A percentile compares a stretch with the other conserved stretches of the same genome.
phyloP scores from a whole-genome alignment of 2,329 filamentous ascomycete genomes.

The Pseudopithomyces chartarum region DNA sequence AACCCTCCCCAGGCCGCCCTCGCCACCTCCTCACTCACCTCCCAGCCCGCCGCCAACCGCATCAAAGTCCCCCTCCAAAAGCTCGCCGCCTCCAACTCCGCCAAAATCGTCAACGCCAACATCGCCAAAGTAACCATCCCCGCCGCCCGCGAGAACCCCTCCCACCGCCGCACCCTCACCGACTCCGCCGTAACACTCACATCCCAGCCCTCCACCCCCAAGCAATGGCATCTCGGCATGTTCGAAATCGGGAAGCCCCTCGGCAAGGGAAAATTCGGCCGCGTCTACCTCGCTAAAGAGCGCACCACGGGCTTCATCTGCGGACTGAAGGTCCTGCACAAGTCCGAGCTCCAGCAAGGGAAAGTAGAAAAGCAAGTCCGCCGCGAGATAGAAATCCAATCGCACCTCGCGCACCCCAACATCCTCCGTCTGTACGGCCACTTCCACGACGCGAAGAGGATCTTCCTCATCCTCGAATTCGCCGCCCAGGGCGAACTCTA shows the following conservation, averaged over 20 bases:
- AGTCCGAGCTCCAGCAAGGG: slow-evolving; percentile 78
- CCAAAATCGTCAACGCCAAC: slow-evolving; percentile 47
- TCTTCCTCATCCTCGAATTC: slow-evolving; percentile 87
- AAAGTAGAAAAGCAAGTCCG: slow-evolving; percentile 86
- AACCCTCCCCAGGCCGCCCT: slow-evolving; percentile 49
- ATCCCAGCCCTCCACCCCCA: slow-evolving; percentile 43
- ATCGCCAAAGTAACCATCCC: slow-evolving; percentile 70
- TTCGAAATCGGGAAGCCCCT: slow-evolving; percentile 89
- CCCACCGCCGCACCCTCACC: slow-evolving; percentile 46
- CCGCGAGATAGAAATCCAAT: slow-evolving; percentile 88
- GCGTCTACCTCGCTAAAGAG: slow-evolving; percentile 84
- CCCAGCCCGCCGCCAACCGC: slow-evolving; percentile 58
- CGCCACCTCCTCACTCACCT: slow-evolving; percentile 53
- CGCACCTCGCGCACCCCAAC: slow-evolving; percentile 83
- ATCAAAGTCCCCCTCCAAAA: slow-evolving; percentile 79
- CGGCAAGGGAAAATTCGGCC: slow-evolving; percentile 85
- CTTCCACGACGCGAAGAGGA: slow-evolving; percentile 86
- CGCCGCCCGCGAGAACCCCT: slow-evolving; percentile 47
- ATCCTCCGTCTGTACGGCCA: slow-evolving; percentile 83
- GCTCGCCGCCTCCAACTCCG: slow-evolving; percentile 76
- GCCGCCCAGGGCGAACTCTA: slow-evolving; percentile 86
- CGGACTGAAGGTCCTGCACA: slow-evolving; percentile 85
- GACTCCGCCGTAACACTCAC: slow-evolving; percentile 55
- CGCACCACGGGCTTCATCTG: slow-evolving; percentile 80
- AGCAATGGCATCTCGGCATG: slow-evolving; percentile 85